Conservation (phyloP, 2,329 filamentous ascomycete species). For the Davidsoniella eucalypti region DNA sequence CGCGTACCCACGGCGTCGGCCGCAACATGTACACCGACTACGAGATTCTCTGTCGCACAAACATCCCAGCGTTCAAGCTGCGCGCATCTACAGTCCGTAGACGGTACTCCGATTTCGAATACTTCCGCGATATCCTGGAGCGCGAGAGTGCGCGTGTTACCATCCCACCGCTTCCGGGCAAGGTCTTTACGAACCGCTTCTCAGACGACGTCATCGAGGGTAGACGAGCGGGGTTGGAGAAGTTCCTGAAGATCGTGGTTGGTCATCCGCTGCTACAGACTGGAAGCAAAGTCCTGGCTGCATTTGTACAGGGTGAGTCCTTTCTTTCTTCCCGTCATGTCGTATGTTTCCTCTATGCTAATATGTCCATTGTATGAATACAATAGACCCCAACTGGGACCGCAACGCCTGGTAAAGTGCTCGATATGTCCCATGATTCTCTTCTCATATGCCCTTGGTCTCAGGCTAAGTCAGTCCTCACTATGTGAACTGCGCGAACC, state of each 20-base stretch:
- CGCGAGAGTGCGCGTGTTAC: conserved; percentile 86
- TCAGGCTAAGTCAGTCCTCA: too few species aligned
- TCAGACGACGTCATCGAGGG: conserved; percentile 98
- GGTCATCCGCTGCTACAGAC: conserved; percentile 94
- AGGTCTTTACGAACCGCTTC: conserved; percentile 96
- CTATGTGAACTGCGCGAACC: too few species aligned
- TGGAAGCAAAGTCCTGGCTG: conserved; percentile 87
- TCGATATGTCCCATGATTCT: not conserved
- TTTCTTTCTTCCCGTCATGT: conserved; percentile 1
- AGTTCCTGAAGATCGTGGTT: conserved; percentile 94
- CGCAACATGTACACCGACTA: conserved; percentile 98
- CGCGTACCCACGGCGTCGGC: conserved; percentile 84
- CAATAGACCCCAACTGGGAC: conserved; percentile 70
- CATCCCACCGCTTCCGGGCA: conserved; percentile 87
- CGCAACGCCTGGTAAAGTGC: conserved; percentile 61
- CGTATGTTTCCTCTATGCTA: too few species aligned
- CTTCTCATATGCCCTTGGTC: too few species aligned
- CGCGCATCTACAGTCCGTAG: conserved; percentile 75
- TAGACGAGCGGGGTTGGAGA: conserved; percentile 73
- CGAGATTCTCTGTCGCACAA: conserved; percentile 93
- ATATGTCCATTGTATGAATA: not conserved
- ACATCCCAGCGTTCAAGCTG: conserved; percentile 97
- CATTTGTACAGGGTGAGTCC: conserved; percentile 77
- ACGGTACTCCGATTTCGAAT: conserved; percentile 95
- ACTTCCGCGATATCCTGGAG: conserved; percentile 96